Conservation (phyloP, 257 asterid genomes). For the Pogostemon cablin region DNA sequence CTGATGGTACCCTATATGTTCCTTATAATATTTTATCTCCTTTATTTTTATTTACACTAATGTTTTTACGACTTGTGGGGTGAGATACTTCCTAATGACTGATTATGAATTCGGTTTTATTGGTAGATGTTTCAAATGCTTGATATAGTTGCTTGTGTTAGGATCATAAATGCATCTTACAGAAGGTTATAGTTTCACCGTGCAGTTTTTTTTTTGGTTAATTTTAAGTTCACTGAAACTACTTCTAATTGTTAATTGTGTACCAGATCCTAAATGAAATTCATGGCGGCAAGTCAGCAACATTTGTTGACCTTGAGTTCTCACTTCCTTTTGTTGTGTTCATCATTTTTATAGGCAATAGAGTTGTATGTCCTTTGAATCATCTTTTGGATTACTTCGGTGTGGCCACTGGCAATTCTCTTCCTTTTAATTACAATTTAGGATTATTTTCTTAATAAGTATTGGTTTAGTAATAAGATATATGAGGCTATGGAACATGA, state of each 20-base stretch:
- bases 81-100: conserved; percentile 6
- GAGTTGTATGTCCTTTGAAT: neutral
- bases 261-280: conserved; percentile 17
- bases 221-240: conserved; percentile 1
- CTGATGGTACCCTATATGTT: too few species aligned
- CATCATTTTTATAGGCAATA: neutral
- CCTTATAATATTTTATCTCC: neutral
- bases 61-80: neutral
- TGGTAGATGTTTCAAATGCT: neutral
- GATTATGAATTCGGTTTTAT: neutral
- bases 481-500: conserved; percentile 27
- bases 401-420: conserved; percentile 16
- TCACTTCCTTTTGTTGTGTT: conserved; percentile 9
- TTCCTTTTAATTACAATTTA: conserved; percentile 8
- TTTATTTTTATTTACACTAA: neutral
- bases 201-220: neutral
- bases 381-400: neutral
- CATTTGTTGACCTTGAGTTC: conserved; percentile 11
- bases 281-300: neutral
- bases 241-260: neutral
- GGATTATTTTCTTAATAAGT: conserved; percentile 5
- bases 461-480: conserved; percentile 3
- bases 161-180: neutral
- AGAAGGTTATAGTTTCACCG: neutral
- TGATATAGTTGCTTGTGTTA: neutral